Percentiles rank a stretch among this genome's conserved stretches.
phyloP scores from a whole-genome alignment of 306 rosid genomes.

The Lablab purpureus region DNA sequence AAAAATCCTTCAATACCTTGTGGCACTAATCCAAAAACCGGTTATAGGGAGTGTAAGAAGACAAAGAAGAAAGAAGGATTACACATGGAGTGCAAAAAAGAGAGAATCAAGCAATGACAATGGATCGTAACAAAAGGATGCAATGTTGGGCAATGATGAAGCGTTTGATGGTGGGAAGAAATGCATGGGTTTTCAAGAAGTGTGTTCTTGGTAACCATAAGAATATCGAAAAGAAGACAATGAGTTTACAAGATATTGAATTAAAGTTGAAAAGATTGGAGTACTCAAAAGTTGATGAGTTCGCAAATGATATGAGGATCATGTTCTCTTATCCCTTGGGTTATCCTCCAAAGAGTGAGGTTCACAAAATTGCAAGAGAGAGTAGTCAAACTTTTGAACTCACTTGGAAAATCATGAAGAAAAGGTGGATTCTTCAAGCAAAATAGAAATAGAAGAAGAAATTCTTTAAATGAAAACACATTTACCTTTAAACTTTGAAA shows the following conservation, averaged over 20 bases:
- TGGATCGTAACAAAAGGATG: neutral
- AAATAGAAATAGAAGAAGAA: too few species aligned
- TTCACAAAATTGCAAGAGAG: neutral
- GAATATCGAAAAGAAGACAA: too few species aligned
- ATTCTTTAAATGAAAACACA: too few species aligned
- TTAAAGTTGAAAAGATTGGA: neutral
- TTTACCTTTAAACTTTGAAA: too few species aligned
- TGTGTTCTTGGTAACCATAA: neutral
- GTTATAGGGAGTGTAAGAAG: too few species aligned
- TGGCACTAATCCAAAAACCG: too few species aligned
- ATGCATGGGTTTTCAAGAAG: constrained; percentile 19
- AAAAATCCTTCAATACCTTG: accelerated
- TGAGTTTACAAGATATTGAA: constrained; percentile 2
- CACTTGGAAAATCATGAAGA: neutral
- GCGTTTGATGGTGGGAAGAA: constrained; percentile 32
- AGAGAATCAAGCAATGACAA: neutral
- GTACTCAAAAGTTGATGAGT: constrained; percentile 12
- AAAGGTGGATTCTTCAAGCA: neutral
- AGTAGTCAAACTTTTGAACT: neutral
- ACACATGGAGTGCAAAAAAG: neutral
- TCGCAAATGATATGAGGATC: constrained; percentile 2
- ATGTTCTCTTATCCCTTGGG: neutral
- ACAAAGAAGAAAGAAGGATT: too few species aligned
- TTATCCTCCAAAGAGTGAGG: neutral
- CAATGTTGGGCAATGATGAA: constrained; percentile 39